These are phyloP conservation scores for Abortiporus biennis DNA, from an alignment of 1,284 basidiomycete species.

Conservation along the genomic window DNA sequence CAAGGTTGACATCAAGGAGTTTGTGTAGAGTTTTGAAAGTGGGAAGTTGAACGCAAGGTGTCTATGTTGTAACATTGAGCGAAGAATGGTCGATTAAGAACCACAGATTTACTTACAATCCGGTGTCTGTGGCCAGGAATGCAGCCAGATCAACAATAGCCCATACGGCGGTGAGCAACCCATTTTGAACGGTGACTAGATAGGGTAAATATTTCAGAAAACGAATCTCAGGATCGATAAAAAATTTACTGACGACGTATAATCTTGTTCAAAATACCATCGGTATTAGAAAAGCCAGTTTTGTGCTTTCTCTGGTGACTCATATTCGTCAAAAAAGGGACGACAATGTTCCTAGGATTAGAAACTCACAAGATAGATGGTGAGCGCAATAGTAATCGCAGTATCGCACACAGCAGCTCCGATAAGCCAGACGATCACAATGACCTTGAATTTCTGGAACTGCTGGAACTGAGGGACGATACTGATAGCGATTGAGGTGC, in stretches of 20 bases:
- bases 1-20: slow-evolving; percentile 27
- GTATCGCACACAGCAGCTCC: slow-evolving; percentile 27
- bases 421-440: slow-evolving; percentile 31
- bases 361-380: slow-evolving; percentile 24
- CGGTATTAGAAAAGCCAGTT: slow-evolving; percentile 28
- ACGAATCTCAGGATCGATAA: background rate
- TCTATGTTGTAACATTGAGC: too few relatives aligned
- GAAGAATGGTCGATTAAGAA: too few relatives aligned
- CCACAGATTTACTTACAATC: slow-evolving; percentile 11
- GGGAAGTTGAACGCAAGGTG: slow-evolving; percentile 28
- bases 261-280: slow-evolving; percentile 33
- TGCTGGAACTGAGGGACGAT: slow-evolving; percentile 27
- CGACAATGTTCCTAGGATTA: background rate
- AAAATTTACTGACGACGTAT: slow-evolving; percentile 31
- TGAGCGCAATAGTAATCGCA: slow-evolving; percentile 23
- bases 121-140: slow-evolving; percentile 25
- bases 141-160: slow-evolving; percentile 25
- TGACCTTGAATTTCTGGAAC: slow-evolving; percentile 30
- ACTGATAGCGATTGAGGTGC: slow-evolving; percentile 28
- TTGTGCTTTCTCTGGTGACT: slow-evolving; percentile 32
- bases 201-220: too few relatives aligned
- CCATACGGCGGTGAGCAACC: slow-evolving; percentile 27
- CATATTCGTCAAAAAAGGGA: background rate
- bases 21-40: slow-evolving; percentile 27
- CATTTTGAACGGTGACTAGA: slow-evolving; percentile 30